Evolutionary conservation across 371 early-diverging fungal species (phyloP).

Genomic region (Rhizopus delemar): DNA sequence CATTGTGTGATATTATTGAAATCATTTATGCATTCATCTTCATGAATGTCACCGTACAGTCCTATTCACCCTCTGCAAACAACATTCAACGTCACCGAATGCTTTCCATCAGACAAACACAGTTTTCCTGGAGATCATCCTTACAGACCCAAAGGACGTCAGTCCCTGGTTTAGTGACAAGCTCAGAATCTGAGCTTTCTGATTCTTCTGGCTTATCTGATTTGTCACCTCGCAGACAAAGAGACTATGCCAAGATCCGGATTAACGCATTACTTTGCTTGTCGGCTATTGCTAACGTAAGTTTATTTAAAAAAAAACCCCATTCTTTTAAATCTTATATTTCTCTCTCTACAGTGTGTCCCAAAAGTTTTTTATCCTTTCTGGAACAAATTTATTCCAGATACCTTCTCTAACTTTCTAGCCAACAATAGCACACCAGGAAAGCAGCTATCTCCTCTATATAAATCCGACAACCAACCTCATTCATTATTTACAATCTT

Average conservation of each 20-base stretch:
- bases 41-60: constrained; percentile 38
- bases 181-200: constrained; percentile 67
- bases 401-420: constrained; percentile 41
- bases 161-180: constrained; percentile 12
- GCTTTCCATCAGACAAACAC: constrained; percentile 3
- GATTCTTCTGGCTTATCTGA: constrained; percentile 41
- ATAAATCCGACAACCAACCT: constrained; percentile 43
- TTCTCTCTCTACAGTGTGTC: constrained; percentile 35
- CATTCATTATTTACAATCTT: constrained; percentile 50
- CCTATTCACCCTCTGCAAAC: constrained; percentile 17
- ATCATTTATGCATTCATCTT: constrained; percentile 53
- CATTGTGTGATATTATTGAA: constrained; percentile 48
- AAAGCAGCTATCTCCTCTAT: constrained; percentile 20
- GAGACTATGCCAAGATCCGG: constrained; percentile 56
- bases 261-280: constrained; percentile 62
- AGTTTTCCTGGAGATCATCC: constrained; percentile 25
- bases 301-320: not conserved
- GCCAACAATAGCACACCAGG: constrained; percentile 22
- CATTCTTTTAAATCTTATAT: constrained; percentile 1
- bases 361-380: constrained; percentile 60
- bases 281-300: constrained; percentile 55
- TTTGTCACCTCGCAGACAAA: constrained; percentile 26
- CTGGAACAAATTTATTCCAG: constrained; percentile 63
- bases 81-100: not conserved
- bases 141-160: not conserved